Evolutionary conservation across 768 basidiomycete species (phyloP).

Genomic region (Stropharia rugosoannulata): DNA sequence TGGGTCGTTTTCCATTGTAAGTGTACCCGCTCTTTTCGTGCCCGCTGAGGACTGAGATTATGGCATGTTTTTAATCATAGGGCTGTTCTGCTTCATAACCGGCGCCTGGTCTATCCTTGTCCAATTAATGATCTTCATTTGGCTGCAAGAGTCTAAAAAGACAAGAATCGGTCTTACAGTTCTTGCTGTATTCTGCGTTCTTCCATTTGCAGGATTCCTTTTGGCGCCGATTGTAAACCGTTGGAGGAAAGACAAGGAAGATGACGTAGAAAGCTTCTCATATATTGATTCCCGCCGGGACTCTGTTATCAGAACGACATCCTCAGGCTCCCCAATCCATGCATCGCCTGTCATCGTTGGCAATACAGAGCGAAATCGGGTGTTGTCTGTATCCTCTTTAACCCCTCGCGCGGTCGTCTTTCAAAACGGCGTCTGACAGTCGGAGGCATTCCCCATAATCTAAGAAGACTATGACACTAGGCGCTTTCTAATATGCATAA

Average conservation of each 20-base stretch:
- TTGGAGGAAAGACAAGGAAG: not conserved
- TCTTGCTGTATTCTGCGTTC: slow-evolving; percentile 14
- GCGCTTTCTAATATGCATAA: too few species aligned
- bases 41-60: not conserved
- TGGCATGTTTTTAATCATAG: slow-evolving; percentile 3
- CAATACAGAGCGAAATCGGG: too few species aligned
- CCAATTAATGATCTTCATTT: slow-evolving; percentile 20
- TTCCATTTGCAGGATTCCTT: slow-evolving; percentile 17
- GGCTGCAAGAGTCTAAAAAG: slow-evolving; percentile 16
- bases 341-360: too few species aligned
- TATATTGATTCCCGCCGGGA: not conserved
- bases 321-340: not conserved
- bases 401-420: too few species aligned
- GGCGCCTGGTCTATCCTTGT: slow-evolving; percentile 19
- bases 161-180: slow-evolving; percentile 11
- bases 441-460: too few species aligned
- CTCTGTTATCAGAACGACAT: not conserved
- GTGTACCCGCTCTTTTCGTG: not conserved
- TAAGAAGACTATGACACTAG: too few species aligned
- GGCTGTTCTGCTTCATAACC: slow-evolving; percentile 19
- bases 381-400: too few species aligned
- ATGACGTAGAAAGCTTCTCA: not conserved
- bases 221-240: slow-evolving; percentile 15
- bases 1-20: slow-evolving; percentile 22
- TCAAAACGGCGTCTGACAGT: too few species aligned